Evolutionary conservation across 129 eudicot species (phyloP).

Genomic region (Glebionis coronaria): DNA sequence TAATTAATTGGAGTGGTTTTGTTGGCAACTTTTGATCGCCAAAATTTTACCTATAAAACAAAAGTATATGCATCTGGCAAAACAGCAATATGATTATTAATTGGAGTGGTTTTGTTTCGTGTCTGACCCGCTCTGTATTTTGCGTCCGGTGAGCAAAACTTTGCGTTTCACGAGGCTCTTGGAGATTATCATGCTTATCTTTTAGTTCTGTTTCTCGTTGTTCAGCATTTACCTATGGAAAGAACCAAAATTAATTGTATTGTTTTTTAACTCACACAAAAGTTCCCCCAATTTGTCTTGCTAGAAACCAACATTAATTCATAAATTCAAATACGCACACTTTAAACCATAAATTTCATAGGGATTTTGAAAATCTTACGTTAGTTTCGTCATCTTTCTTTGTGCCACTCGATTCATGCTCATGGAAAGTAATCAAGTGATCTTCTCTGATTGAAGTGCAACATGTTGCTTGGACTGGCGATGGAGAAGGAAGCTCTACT

Average conservation of each 20-base stretch:
- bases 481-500: conserved; percentile 31
- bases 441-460: neutral
- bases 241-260: conserved; percentile 1
- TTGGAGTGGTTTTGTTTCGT: neutral
- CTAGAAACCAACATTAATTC: too few relatives aligned
- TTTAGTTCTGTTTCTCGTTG: neutral
- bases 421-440: neutral
- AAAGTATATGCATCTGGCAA: neutral
- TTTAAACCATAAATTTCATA: too few relatives aligned
- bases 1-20: too few relatives aligned
- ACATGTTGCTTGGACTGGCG: neutral
- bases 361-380: neutral
- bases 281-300: too few relatives aligned
- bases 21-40: neutral
- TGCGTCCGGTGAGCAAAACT: neutral
- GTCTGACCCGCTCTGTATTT: conserved; percentile 11
- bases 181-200: conserved; percentile 1
- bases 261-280: too few relatives aligned
- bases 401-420: conserved; percentile 22
- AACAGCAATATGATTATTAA: neutral
- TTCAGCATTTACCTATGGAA: conserved; percentile 12
- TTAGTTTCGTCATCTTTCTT: conserved; percentile 17
- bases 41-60: neutral
- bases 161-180: conserved; percentile 16
- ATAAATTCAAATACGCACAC: too few relatives aligned